A percentile compares a stretch with the other conserved stretches of the same genome.
phyloP scores from a whole-genome alignment of 2,329 filamentous ascomycete species.

The Geoglossum cookeanum region DNA sequence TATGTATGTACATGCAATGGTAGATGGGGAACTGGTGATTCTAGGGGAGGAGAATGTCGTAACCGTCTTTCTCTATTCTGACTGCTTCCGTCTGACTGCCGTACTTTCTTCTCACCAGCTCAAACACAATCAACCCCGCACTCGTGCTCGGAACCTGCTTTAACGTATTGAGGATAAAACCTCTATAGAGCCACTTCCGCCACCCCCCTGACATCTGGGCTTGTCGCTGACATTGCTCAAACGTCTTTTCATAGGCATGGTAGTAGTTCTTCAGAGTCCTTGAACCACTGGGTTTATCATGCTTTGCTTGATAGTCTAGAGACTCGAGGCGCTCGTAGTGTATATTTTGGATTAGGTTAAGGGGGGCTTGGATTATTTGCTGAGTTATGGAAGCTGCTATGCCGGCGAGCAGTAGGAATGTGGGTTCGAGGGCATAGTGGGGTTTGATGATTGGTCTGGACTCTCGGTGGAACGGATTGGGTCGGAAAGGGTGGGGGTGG shows the following conservation, averaged over 20 bases:
- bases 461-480: neutral
- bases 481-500: neutral
- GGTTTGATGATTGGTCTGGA: constrained; percentile 38
- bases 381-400: constrained; percentile 48
- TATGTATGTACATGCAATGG: no score
- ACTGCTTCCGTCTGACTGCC: constrained; percentile 42
- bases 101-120: constrained; percentile 55
- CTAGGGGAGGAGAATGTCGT: constrained; percentile 45
- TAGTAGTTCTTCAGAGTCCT: constrained; percentile 47
- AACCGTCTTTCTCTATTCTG: constrained; percentile 47
- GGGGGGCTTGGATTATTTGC: constrained; percentile 50
- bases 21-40: neutral
- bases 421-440: constrained; percentile 56
- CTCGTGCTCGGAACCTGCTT: constrained; percentile 59
- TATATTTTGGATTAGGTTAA: constrained; percentile 50
- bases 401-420: constrained; percentile 50
- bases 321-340: constrained; percentile 57
- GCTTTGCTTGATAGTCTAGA: constrained; percentile 41
- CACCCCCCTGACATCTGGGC: constrained; percentile 39
- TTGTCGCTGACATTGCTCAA: constrained; percentile 37
- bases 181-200: constrained; percentile 46
- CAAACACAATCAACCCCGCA: constrained; percentile 61
- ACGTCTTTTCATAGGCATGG: constrained; percentile 50
- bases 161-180: constrained; percentile 54
- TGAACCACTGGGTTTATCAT: constrained; percentile 20